Conservation (phyloP, 179 eudicot genomes). For the Camellia oleifera region DNA sequence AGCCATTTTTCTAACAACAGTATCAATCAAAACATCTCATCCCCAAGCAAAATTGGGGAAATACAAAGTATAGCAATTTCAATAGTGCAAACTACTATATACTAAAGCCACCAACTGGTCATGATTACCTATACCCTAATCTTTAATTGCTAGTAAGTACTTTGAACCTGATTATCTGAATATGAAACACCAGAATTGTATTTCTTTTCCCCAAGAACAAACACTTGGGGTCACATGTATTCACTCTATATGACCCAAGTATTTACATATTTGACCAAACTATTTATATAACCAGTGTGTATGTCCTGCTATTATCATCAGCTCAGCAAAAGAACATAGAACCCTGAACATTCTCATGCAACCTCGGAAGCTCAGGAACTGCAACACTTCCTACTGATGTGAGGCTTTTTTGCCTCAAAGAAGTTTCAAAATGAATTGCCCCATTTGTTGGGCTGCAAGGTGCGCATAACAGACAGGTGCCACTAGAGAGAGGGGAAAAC, state of each 20-base stretch:
- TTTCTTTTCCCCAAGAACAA: constrained; percentile 3
- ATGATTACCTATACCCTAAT: background rate
- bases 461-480: constrained; percentile 96
- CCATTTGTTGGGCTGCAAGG: constrained; percentile 84
- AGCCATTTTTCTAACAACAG: background rate
- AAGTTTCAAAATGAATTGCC: constrained; percentile 55
- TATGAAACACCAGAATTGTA: background rate
- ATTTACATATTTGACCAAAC: constrained; percentile 13
- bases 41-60: background rate
- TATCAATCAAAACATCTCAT: background rate
- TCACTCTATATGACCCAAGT: constrained; percentile 8
- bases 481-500: constrained; percentile 40
- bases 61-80: background rate
- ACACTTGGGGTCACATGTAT: constrained; percentile 8
- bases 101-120: background rate
- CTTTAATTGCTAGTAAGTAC: background rate
- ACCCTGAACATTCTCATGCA: constrained; percentile 55
- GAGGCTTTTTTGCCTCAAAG: constrained; percentile 39
- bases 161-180: background rate
- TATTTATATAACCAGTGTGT: background rate
- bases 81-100: background rate
- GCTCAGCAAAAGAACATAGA: constrained; percentile 93
- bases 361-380: constrained; percentile 60
- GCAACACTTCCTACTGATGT: constrained; percentile 37
- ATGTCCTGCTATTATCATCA: constrained; percentile 1